Evolutionary conservation across 768 basidiomycete species (phyloP).

Genomic region (Dendrothele bispora): DNA sequence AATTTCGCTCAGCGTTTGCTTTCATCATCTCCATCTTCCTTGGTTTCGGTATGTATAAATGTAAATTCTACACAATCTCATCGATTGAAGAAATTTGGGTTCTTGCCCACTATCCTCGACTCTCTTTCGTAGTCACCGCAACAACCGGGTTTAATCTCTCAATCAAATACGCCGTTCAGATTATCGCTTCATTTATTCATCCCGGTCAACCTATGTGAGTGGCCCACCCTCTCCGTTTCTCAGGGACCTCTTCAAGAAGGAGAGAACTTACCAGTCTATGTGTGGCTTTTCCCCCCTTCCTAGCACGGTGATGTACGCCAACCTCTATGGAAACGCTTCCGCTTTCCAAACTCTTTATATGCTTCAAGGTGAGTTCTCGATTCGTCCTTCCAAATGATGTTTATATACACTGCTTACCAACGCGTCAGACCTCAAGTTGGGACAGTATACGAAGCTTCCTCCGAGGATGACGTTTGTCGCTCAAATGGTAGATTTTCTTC

Average conservation of each 20-base stretch:
- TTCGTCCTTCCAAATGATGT: not conserved
- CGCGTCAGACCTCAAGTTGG: constrained; percentile 45
- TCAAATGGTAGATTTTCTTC: too few relatives aligned
- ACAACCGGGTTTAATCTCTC: constrained; percentile 46
- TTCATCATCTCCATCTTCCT: constrained; percentile 37
- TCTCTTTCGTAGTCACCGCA: constrained; percentile 30
- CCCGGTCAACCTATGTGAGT: constrained; percentile 46
- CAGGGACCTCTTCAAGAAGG: not conserved
- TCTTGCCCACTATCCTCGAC: not conserved
- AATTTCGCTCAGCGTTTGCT: constrained; percentile 21
- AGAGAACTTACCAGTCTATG: constrained; percentile 8
- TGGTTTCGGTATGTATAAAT: constrained; percentile 41
- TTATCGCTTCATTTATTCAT: constrained; percentile 51
- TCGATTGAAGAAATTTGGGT: too few relatives aligned
- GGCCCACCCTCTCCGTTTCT: not conserved
- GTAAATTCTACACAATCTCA: too few relatives aligned
- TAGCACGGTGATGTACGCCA: constrained; percentile 56
- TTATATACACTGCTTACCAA: not conserved
- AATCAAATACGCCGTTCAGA: constrained; percentile 49
- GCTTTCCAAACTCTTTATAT: constrained; percentile 53
- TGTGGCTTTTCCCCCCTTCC: too few relatives aligned
- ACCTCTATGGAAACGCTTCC: constrained; percentile 52
- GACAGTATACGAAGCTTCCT: constrained; percentile 55
- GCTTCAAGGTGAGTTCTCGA: constrained; percentile 38
- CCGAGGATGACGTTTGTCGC: constrained; percentile 47